A percentile compares a stretch with the other conserved stretches of the same genome.
Evolutionary conservation across 75 land plant genomes (phyloP).

Genomic region (Cryptomeria japonica): DNA sequence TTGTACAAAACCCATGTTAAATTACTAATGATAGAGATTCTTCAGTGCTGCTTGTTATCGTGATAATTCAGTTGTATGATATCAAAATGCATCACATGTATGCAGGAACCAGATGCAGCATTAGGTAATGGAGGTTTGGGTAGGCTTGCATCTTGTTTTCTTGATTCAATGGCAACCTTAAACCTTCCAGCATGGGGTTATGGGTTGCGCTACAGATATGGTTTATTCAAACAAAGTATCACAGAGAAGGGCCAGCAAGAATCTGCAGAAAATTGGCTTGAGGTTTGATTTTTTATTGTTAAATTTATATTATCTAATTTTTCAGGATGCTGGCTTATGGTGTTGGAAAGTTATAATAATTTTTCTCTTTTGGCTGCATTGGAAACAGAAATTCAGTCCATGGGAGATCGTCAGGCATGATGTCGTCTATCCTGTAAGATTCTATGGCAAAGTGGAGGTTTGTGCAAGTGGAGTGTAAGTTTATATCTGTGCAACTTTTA

Average conservation of each 20-base stretch:
- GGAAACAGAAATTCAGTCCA: conserved; percentile 82
- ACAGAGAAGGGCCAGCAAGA: conserved; percentile 88
- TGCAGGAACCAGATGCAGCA: conserved; percentile 94
- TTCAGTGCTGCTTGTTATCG: background rate
- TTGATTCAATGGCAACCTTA: conserved; percentile 89
- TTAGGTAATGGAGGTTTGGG: conserved; percentile 99
- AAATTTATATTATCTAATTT: background rate
- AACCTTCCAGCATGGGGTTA: conserved; percentile 91
- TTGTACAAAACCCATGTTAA: background rate
- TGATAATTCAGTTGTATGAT: background rate
- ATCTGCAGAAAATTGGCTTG: conserved; percentile 92
- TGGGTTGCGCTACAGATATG: conserved; percentile 87
- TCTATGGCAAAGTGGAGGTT: conserved; percentile 80
- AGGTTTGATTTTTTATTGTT: conserved; percentile 40
- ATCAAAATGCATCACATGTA: background rate
- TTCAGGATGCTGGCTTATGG: background rate
- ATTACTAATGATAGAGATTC: background rate
- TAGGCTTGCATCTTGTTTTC: conserved; percentile 94
- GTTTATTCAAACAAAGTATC: conserved; percentile 81
- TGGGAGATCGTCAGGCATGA: conserved; percentile 96
- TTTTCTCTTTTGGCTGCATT: background rate
- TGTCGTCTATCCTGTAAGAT: conserved; percentile 71
- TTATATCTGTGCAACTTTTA: background rate
- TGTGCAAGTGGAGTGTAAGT: conserved; percentile 72
- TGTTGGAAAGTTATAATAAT: background rate